These are phyloP conservation scores for Ensete ventricosum DNA, from an alignment of 176 grass and related monocot species.

Conservation along the genomic window DNA sequence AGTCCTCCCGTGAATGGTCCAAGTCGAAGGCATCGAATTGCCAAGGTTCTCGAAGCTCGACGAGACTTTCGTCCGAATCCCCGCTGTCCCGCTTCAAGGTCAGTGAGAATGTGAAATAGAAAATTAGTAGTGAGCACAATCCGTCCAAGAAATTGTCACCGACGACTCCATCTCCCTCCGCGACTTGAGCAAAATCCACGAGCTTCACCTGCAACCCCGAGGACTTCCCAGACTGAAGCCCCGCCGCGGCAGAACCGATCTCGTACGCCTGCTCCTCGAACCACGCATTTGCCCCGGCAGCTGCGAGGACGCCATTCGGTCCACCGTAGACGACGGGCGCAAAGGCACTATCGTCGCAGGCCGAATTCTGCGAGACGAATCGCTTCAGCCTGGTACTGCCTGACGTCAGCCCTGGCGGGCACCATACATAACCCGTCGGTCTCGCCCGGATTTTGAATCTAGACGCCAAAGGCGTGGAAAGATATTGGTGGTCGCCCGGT, in stretches of 20 bases:
- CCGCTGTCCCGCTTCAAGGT: no score
- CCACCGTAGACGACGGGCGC: constrained; percentile 45
- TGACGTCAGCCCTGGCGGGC: constrained; percentile 32
- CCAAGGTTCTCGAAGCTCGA: no score
- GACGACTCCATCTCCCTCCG: constrained; percentile 54
- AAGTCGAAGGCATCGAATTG: no score
- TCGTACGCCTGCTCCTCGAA: constrained; percentile 70
- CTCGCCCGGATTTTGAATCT: constrained; percentile 11
- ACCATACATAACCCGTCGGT: constrained; percentile 37
- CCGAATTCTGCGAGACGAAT: constrained; percentile 34
- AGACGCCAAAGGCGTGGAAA: constrained; percentile 48
- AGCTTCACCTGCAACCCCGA: constrained; percentile 39
- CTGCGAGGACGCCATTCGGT: constrained; percentile 51
- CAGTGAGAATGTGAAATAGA: no score
- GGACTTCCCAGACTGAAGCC: not conserved
- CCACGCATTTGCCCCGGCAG: constrained; percentile 61
- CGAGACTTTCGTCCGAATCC: no score
- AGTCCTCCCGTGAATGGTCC: no score
- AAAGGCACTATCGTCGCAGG: constrained; percentile 26
- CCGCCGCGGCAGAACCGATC: constrained; percentile 12
- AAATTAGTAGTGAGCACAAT: constrained; percentile 35
- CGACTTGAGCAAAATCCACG: constrained; percentile 69
- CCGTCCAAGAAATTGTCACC: constrained; percentile 81
- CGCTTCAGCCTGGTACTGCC: constrained; percentile 36
- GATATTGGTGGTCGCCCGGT: constrained; percentile 41